Evolutionary conservation across 352 stramenopile genomes (phyloP), one percentile per base, ranked within the genome.

Genomic region (Globisporangium paddicum): DNA sequence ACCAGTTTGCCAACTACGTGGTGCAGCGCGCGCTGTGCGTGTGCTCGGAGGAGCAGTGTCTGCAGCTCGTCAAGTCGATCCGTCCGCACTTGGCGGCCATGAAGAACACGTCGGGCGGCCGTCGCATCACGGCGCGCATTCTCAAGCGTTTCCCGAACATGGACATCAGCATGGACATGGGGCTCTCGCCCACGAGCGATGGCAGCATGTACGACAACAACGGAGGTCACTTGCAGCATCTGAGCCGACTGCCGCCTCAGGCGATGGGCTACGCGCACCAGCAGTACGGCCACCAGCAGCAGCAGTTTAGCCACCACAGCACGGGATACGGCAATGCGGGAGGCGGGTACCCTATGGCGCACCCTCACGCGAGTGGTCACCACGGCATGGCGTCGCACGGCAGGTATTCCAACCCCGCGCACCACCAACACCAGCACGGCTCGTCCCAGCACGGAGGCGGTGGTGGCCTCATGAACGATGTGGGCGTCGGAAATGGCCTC

Each of bases 1-100:
- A 99, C 71, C 96, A 98, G 61, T 99, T 98, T 67, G 97, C 95
- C 6, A 99, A 99, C 77, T 99, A 99, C 69, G 97, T 99, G 18
- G 95, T 99, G 6, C 97, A 99, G 75, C 86, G 96, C 37, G 95
- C 96, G 21, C 62, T 99, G 38, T 96, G 93, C 28, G 93, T 99
- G 19, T 97, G 92, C 16, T 95, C 89, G 14, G 94, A 98, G 55
- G 82, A 95, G 47, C 94, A 98, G 74, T 97, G 93, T 40, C 69
- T 98, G 41, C 75, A 86, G 55, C 75, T 99, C 5, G 93, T 99
- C 1, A 89, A 98, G 55, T 91, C 95, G 11, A 98, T 99, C 68
- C 88, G 94, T n/a, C 95, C 96, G 34, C 96, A 99, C 69, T 76
- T 99, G 50, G 70, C 77, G 57, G 72, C 64, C 35, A 98, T 99